A percentile compares a stretch with the other conserved stretches of the same genome.
These are phyloP conservation scores for Elsinoe fawcettii DNA, from an alignment of 2,329 filamentous ascomycete genomes.

Conservation along the genomic window DNA sequence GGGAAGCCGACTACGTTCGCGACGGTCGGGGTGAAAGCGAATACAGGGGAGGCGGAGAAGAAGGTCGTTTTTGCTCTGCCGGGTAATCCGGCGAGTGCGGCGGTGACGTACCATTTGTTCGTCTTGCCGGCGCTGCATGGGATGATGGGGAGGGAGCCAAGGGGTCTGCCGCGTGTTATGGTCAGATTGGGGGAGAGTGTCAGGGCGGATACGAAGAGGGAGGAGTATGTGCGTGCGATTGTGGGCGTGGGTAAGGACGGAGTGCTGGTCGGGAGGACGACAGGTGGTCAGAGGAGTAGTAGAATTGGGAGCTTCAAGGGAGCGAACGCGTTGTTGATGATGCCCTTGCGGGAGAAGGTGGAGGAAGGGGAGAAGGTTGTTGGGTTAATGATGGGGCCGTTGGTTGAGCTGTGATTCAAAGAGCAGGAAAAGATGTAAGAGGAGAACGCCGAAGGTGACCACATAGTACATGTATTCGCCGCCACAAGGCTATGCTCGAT, in stretches of 20 bases:
- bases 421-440: neutral
- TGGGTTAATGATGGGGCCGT: constrained; percentile 66
- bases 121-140: constrained; percentile 80
- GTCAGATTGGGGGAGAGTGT: constrained; percentile 68
- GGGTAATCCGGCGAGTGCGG: constrained; percentile 85
- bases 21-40: constrained; percentile 60
- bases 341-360: constrained; percentile 49
- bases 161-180: constrained; percentile 63
- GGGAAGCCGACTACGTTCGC: constrained; percentile 97
- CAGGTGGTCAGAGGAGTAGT: constrained; percentile 83
- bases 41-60: constrained; percentile 46
- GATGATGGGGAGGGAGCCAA: constrained; percentile 58
- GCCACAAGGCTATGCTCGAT: neutral
- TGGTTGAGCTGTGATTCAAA: constrained; percentile 22
- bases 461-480: neutral
- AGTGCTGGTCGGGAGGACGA: constrained; percentile 65
- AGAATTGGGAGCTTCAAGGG: constrained; percentile 79
- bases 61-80: constrained; percentile 84
- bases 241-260: constrained; percentile 60
- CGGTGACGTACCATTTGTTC: constrained; percentile 91
- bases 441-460: neutral
- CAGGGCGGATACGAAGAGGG: constrained; percentile 62
- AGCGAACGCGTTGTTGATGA: constrained; percentile 76
- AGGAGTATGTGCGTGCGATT: constrained; percentile 84
- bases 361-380: constrained; percentile 59